Percentiles rank a stretch among this genome's conserved stretches.
Conservation (phyloP, 1,284 basidiomycete genomes). For the Ustilago tritici region DNA sequence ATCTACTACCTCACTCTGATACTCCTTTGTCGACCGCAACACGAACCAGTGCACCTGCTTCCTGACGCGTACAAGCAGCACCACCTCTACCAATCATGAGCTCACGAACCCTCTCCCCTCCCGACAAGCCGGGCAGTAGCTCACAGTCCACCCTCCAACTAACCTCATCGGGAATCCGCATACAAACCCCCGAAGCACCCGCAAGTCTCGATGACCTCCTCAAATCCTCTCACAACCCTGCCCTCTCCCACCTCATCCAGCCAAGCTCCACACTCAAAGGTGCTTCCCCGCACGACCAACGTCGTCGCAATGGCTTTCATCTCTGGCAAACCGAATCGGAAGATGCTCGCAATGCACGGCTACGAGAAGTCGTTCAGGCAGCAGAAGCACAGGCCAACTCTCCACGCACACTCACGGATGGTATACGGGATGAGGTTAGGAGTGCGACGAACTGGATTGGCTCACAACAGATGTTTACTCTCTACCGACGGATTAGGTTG, state of each 20-base stretch:
- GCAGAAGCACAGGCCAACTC: constrained; percentile 20
- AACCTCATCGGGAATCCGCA: constrained; percentile 3
- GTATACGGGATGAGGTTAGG: not conserved
- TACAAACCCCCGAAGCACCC: constrained; percentile 45
- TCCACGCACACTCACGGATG: constrained; percentile 7
- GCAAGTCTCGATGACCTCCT: constrained; percentile 46
- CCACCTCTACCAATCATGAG: constrained; percentile 13
- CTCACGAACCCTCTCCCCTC: constrained; percentile 16
- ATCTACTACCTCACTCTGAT: not conserved
- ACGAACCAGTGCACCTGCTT: too few species aligned
- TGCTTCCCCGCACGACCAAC: constrained; percentile 35
- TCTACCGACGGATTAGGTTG: constrained; percentile 23
- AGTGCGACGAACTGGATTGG: not conserved
- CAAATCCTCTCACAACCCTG: constrained; percentile 44
- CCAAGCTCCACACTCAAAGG: constrained; percentile 33
- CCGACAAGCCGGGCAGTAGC: constrained; percentile 16
- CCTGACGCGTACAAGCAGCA: not conserved
- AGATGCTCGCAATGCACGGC: constrained; percentile 28
- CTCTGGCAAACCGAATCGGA: constrained; percentile 58
- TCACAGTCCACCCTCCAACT: constrained; percentile 18
- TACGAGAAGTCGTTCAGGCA: constrained; percentile 25
- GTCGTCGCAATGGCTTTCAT: constrained; percentile 54
- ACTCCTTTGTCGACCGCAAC: not conserved
- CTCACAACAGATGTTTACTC: constrained; percentile 11
- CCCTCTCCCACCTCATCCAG: constrained; percentile 14